phyloP scores from a whole-genome alignment of 2,329 filamentous ascomycete genomes.

The Drechslerella stenobrocha region DNA sequence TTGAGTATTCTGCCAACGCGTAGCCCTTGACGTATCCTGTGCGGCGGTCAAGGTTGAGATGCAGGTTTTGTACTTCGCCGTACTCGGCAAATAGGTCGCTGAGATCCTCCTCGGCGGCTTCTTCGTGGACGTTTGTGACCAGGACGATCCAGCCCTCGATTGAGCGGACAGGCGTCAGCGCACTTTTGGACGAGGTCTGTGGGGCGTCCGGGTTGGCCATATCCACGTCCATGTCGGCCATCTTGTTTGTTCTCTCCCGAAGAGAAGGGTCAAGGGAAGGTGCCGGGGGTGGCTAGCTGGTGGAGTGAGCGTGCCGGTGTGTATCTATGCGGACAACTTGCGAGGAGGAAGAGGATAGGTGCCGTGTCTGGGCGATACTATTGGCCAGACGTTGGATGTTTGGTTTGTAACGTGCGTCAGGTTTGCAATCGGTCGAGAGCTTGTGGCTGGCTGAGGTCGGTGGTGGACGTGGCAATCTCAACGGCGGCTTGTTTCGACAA shows the following conservation, averaged over 20 bases:
- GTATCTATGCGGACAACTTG: not conserved
- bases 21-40: conserved; percentile 91
- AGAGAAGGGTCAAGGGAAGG: not conserved
- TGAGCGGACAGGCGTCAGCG: conserved; percentile 76
- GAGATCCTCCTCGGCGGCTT: conserved; percentile 79
- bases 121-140: conserved; percentile 84
- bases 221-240: conserved; percentile 43
- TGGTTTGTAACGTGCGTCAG: not conserved
- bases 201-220: conserved; percentile 17
- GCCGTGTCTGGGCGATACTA: not conserved
- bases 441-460: not conserved
- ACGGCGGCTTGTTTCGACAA: not conserved
- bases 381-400: not conserved
- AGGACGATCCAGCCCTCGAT: conserved; percentile 90
- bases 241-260: not conserved
- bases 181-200: conserved; percentile 6
- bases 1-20: conserved; percentile 80
- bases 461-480: not conserved
- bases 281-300: not conserved
- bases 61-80: conserved; percentile 84
- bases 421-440: not conserved
- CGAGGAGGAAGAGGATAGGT: not conserved
- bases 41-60: conserved; percentile 77
- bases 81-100: conserved; percentile 81
- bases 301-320: not conserved